Evolutionary conservation across 495 filamentous ascomycete genomes (phyloP).

Genomic region (Podospora australis): DNA sequence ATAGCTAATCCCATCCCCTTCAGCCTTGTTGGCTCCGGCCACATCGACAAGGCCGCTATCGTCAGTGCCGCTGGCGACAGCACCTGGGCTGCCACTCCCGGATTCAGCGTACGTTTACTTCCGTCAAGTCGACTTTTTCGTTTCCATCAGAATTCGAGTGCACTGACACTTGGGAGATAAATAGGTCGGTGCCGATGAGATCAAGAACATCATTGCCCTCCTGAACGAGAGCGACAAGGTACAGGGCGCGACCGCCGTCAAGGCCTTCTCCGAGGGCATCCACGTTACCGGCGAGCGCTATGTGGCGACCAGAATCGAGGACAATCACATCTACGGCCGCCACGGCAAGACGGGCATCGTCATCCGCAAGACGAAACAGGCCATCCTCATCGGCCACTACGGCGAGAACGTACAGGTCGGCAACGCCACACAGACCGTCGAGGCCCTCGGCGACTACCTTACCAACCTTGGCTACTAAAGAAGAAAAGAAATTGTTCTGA

Average conservation of each 20-base stretch:
- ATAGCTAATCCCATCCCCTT: too few relatives aligned
- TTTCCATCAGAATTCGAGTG: too few relatives aligned
- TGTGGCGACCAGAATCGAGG: conserved; percentile 65
- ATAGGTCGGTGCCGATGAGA: conserved; percentile 56
- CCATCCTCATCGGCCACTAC: conserved; percentile 83
- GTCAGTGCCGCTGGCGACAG: conserved; percentile 74
- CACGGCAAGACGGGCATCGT: conserved; percentile 78
- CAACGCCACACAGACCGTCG: conserved; percentile 56
- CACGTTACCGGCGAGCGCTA: conserved; percentile 64
- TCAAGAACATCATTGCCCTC: conserved; percentile 48
- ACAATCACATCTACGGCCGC: conserved; percentile 75
- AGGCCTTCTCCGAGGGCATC: conserved; percentile 54
- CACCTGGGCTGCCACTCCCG: conserved; percentile 67
- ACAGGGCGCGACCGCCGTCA: conserved; percentile 40
- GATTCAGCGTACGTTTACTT: conserved; percentile 59
- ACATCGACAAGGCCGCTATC: conserved; percentile 85
- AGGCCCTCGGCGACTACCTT: conserved; percentile 70
- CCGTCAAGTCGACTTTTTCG: too few relatives aligned
- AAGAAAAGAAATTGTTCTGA: too few relatives aligned
- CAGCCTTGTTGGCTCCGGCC: conserved; percentile 76
- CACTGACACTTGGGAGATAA: too few relatives aligned
- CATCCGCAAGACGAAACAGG: conserved; percentile 74
- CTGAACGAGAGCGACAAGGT: conserved; percentile 20
- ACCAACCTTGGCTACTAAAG: conserved; percentile 62
- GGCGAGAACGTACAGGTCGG: conserved; percentile 61